Percentiles rank a stretch among this genome's conserved stretches.
phyloP scores from a whole-genome alignment of 768 basidiomycete genomes.

The Leccinum boreale region DNA sequence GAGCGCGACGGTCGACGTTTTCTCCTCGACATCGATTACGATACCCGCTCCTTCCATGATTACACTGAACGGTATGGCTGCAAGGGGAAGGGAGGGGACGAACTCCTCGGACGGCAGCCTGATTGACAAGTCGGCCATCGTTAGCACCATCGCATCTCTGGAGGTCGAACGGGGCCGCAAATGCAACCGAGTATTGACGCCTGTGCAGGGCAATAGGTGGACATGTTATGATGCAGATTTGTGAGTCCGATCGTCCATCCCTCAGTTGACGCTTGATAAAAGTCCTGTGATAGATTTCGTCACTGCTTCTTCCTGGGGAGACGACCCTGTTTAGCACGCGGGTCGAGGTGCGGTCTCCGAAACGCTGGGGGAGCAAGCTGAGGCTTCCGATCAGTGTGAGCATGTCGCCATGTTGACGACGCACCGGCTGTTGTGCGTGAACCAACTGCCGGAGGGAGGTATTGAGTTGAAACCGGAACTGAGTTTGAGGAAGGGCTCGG shows the following conservation, averaged over 20 bases:
- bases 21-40: conserved; percentile 3
- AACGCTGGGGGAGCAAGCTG: conserved; percentile 55
- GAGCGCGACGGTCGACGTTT: not conserved
- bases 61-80: not conserved
- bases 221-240: conserved; percentile 36
- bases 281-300: conserved; percentile 22
- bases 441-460: conserved; percentile 36
- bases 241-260: conserved; percentile 31
- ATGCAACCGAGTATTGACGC: conserved; percentile 45
- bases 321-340: conserved; percentile 45
- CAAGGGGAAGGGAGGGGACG: conserved; percentile 37
- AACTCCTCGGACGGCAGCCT: conserved; percentile 50
- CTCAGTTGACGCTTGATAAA: not conserved
- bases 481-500: conserved; percentile 28
- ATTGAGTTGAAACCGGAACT: conserved; percentile 51
- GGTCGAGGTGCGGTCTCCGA: conserved; percentile 52
- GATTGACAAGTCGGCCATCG: conserved; percentile 32
- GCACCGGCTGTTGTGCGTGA: conserved; percentile 55
- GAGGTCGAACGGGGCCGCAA: conserved; percentile 45
- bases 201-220: conserved; percentile 47
- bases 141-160: conserved; percentile 32
- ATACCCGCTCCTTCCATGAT: conserved; percentile 5
- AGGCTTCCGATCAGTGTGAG: conserved; percentile 49
- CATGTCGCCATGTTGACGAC: conserved; percentile 51
- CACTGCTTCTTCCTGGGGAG: conserved; percentile 44